Percentiles rank a stretch among this genome's conserved stretches.
Evolutionary conservation across 768 basidiomycete genomes (phyloP).

Genomic region (Hemileccinum rubropunctum): DNA sequence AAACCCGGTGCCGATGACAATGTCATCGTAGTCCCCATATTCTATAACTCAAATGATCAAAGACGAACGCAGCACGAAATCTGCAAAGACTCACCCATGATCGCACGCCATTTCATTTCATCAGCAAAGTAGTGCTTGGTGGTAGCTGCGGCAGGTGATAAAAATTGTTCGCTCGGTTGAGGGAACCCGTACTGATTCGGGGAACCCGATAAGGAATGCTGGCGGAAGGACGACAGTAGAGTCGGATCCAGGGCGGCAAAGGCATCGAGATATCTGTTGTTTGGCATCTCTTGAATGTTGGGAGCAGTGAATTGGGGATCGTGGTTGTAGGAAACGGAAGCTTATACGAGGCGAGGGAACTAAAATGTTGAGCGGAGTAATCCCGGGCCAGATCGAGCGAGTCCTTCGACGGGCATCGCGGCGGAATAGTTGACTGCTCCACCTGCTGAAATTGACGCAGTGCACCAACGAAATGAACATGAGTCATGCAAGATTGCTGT

Average conservation of each 20-base stretch:
- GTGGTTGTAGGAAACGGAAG: not conserved
- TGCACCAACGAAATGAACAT: not conserved
- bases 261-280: not conserved
- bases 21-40: conserved; percentile 7
- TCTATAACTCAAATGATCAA: not conserved
- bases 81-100: not conserved
- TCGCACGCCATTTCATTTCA: conserved; percentile 2
- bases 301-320: not conserved
- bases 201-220: not conserved
- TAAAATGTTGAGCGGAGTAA: not conserved
- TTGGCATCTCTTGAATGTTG: not conserved
- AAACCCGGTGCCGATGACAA: conserved; percentile 10
- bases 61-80: no score
- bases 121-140: conserved; percentile 7
- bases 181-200: conserved; percentile 8
- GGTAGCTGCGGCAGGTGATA: conserved; percentile 1
- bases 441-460: not conserved
- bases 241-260: not conserved
- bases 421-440: not conserved
- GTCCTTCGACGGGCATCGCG: not conserved
- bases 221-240: not conserved
- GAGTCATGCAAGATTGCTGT: not conserved
- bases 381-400: not conserved
- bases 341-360: not conserved
- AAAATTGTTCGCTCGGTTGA: not conserved